Conservation (phyloP, 805 yeast species). For the Brettanomyces anomalus region DNA sequence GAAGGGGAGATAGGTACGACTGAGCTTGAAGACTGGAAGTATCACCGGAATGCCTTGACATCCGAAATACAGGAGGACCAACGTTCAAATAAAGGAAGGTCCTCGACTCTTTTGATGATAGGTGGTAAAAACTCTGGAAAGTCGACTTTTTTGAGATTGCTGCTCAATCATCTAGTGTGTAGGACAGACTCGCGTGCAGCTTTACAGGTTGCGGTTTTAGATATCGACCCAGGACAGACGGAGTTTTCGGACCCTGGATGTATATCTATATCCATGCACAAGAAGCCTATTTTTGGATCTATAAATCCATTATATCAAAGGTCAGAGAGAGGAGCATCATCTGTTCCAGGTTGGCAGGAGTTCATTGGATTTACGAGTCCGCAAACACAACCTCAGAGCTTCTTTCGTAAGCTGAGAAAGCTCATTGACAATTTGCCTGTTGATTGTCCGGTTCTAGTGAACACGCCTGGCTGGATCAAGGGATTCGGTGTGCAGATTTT, state of each 20-base stretch:
- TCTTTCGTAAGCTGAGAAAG: conserved; percentile 33
- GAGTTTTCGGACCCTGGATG: conserved; percentile 69
- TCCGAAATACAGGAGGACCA: conserved; percentile 6
- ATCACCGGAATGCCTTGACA: conserved; percentile 9
- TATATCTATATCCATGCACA: conserved; percentile 41
- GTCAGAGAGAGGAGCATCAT: conserved; percentile 10
- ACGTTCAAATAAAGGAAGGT: too few species aligned
- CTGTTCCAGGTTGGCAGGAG: conserved; percentile 10
- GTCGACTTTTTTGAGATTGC: conserved; percentile 53
- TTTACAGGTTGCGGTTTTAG: conserved; percentile 40
- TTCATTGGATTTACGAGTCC: conserved; percentile 64
- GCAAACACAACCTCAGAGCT: conserved; percentile 52
- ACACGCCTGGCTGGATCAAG: conserved; percentile 88
- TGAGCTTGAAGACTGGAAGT: conserved; percentile 20
- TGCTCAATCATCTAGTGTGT: conserved; percentile 40
- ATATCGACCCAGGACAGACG: conserved; percentile 86
- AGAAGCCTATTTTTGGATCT: conserved; percentile 30
- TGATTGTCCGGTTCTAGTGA: conserved; percentile 43
- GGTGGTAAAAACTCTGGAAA: conserved; percentile 80
- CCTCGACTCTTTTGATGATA: conserved; percentile 30
- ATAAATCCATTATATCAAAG: conserved; percentile 22
- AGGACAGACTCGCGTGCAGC: conserved; percentile 4
- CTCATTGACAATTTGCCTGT: conserved; percentile 27
- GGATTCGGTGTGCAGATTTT: conserved; percentile 73
- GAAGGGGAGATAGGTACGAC: conserved; percentile 21